Conservation (phyloP, 192 early-diverging fungal species). For the Diversispora eburnea region DNA sequence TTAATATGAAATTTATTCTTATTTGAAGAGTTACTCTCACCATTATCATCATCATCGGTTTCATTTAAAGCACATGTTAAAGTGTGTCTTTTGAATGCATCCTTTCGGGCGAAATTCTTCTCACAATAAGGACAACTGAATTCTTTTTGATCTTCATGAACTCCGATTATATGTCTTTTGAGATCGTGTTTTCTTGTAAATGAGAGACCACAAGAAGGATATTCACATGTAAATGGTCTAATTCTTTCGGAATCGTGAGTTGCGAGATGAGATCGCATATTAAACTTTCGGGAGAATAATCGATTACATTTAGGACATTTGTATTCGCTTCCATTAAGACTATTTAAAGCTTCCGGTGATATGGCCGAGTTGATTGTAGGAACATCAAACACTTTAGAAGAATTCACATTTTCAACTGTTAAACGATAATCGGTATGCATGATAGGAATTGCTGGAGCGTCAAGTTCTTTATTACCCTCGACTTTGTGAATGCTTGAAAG, state of each 20-base stretch:
- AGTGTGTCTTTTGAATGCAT: slow-evolving; percentile 22
- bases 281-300: slow-evolving; percentile 37
- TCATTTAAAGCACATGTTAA: not conserved
- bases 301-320: slow-evolving; percentile 37
- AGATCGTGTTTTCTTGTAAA: slow-evolving; percentile 47
- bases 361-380: not conserved
- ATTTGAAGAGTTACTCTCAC: not conserved
- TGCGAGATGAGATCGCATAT: slow-evolving; percentile 42
- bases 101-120: slow-evolving; percentile 18
- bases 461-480: not conserved
- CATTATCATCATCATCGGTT: not conserved
- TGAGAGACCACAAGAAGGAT: slow-evolving; percentile 34
- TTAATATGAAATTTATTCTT: not conserved
- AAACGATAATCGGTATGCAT: not conserved
- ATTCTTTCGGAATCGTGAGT: slow-evolving; percentile 35
- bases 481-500: not conserved
- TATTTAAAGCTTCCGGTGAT: not conserved
- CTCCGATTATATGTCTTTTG: slow-evolving; percentile 34
- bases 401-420: not conserved
- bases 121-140: slow-evolving; percentile 10
- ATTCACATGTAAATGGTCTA: slow-evolving; percentile 36
- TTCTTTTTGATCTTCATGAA: slow-evolving; percentile 20
- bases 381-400: not conserved
- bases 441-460: not conserved
- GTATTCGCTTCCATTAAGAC: slow-evolving; percentile 12